phyloP scores from a whole-genome alignment of 179 eudicot species.

The Sideroxylon spinosum region DNA sequence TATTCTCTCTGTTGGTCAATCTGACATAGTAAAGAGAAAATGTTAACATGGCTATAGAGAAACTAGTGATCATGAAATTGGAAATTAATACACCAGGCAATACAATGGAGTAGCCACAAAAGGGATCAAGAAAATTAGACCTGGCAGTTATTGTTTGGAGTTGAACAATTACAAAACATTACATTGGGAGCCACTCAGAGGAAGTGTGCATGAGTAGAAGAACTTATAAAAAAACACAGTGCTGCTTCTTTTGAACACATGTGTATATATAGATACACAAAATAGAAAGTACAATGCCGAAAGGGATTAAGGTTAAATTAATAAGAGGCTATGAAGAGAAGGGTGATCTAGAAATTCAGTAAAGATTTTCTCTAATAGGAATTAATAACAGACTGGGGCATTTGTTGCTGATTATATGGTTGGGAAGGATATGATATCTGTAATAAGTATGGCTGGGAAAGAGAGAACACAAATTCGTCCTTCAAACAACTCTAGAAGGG shows the following conservation, averaged over 20 bases:
- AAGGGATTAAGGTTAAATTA: not conserved
- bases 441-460: not conserved
- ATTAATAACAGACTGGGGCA: not conserved
- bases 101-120: slow-evolving; percentile 3
- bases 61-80: not conserved
- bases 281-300: not conserved
- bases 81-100: not conserved
- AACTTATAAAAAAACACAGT: too few relatives aligned
- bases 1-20: not conserved
- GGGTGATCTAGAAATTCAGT: not conserved
- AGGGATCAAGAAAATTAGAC: not conserved
- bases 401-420: not conserved
- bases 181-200: not conserved
- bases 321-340: not conserved
- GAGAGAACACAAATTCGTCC: not conserved
- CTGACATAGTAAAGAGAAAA: not conserved
- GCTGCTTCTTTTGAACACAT: too few relatives aligned
- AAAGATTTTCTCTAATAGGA: not conserved
- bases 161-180: not conserved
- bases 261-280: too few relatives aligned
- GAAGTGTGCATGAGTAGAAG: too few relatives aligned
- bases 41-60: not conserved
- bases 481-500: not conserved
- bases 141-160: not conserved
- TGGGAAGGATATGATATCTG: not conserved